Conservation (phyloP, 2,329 filamentous ascomycete species). For the Tolypocladium capitatum region DNA sequence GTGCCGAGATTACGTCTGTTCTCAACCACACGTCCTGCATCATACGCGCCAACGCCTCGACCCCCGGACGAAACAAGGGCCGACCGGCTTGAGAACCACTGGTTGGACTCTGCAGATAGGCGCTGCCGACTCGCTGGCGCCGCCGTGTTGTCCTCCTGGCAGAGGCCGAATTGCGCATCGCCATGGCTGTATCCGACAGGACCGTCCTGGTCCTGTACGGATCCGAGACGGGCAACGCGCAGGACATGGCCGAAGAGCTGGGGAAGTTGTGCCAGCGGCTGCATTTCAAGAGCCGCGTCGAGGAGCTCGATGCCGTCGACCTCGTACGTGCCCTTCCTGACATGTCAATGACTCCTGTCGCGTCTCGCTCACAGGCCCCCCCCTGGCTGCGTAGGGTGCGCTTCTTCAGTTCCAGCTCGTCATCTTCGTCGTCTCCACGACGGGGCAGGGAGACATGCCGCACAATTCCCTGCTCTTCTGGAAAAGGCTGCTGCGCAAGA, state of each 20-base stretch:
- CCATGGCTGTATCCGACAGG: constrained; percentile 18
- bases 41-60: neutral
- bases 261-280: constrained; percentile 61
- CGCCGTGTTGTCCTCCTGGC: neutral
- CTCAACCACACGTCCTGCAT: neutral
- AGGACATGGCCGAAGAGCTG: constrained; percentile 81
- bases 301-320: constrained; percentile 63
- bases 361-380: neutral
- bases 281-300: constrained; percentile 62
- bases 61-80: neutral
- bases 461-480: constrained; percentile 72
- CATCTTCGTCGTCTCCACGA: constrained; percentile 79
- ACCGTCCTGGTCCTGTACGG: constrained; percentile 68
- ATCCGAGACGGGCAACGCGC: constrained; percentile 87
- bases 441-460: constrained; percentile 87
- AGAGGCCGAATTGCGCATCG: neutral
- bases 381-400: constrained; percentile 24
- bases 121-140: neutral
- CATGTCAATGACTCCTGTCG: neutral
- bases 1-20: neutral
- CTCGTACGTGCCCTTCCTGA: constrained; percentile 43
- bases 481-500: constrained; percentile 70
- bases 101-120: neutral
- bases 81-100: neutral
- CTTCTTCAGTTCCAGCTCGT: constrained; percentile 43